These are phyloP conservation scores for Cystoisospora suis DNA, from an alignment of 169 alveolate species.

Conservation along the genomic window DNA sequence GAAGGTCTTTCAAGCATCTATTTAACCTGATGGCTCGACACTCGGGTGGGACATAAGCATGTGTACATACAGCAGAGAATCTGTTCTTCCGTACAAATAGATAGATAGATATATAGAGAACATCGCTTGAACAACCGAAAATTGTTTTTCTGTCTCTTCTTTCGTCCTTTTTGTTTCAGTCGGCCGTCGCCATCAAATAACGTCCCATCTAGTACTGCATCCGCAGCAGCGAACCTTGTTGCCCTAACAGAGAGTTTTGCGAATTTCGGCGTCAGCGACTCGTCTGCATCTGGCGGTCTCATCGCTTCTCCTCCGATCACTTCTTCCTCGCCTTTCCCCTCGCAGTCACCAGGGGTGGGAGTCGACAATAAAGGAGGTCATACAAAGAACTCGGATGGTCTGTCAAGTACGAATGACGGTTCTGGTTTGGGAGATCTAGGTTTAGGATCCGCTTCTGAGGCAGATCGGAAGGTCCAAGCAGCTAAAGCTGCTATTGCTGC, in stretches of 20 bases:
- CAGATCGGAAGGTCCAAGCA: conserved; percentile 18
- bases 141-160: not conserved
- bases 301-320: not conserved
- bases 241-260: conserved; percentile 14
- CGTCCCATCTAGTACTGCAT: not conserved
- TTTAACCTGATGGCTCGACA: no score
- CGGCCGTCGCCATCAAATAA: not conserved
- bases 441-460: not conserved
- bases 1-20: no score
- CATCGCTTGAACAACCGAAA: not conserved
- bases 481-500: conserved; percentile 49
- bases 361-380: no score
- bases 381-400: not conserved
- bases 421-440: not conserved
- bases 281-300: not conserved
- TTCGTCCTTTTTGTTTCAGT: not conserved
- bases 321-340: not conserved
- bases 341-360: not conserved
- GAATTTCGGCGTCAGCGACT: not conserved
- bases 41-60: no score
- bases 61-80: no score
- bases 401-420: not conserved
- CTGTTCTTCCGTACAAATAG: not conserved
- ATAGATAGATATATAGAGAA: no score
- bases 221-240: conserved; percentile 6